Base-by-base conservation (phyloP, 2,329 filamentous ascomycete genomes). In the Apiospora marii region DNA sequence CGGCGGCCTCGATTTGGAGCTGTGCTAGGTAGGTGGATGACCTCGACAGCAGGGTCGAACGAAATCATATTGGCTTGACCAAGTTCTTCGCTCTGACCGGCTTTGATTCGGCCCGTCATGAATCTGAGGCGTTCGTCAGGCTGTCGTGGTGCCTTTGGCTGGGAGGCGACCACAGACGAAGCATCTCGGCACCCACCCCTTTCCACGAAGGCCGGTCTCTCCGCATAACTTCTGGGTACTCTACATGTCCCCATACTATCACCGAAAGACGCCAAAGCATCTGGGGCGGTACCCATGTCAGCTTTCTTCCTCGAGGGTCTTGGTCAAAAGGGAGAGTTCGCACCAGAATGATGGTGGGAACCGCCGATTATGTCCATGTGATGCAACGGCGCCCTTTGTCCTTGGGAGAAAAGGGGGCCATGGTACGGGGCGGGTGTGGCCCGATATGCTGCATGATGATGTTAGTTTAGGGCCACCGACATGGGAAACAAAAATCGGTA, bases 21-120 rank as follows among this genome's bases (percentile, higher is more conserved):
- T 13, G 19, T 64, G 58, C 34, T 64, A 37, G 30, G 22, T 22
- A 41, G 2, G 22, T n/a, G 13, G 58, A 24, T 64, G 19, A 37
- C 58, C 16, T 64, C 58, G 58, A 64, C 30, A 64, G 13, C 30
- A 64, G 58, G 58, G n/a, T 64, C 58, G 12, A 64, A 64, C 58
- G 58, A 41, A 22, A 64, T n/a, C 19, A n/a, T 41, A 19, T 41
- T 64, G 58, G 58, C 10, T 30, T 64, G 10, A 0, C 10, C 30
- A 13, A 14, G 4, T 6, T 10, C 10, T 34, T 12, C n/a, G 8
- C 4, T 13, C 22, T 64, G 30, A 4, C 4, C n/a, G 19, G 41
- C 12, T n/a, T 19, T 41, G 30, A 5, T 19, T n/a, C 19, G 58
- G 58, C 4, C 34, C 7, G 16, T 4, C 58, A 13, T n/a, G 19